Base-by-base conservation (phyloP, 106 monocot genomes). In the Platanthera guangdongensis region DNA sequence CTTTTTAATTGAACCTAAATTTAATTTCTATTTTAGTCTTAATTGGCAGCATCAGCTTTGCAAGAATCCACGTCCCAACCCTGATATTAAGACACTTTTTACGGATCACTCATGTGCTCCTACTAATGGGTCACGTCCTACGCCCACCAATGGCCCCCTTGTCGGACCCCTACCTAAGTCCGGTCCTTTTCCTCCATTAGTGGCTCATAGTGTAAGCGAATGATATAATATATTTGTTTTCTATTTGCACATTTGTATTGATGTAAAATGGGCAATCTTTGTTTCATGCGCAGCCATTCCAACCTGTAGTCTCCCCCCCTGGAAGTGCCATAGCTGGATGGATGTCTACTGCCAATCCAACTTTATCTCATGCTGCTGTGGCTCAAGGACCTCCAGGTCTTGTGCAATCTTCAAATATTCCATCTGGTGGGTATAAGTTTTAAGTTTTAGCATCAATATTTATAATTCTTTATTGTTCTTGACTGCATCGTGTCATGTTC, bases 11-110 rank as follows among this genome's bases (percentile, higher is more conserved):
- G 67, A 67, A 39, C 32, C 32, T 39, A 13, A 67, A 15, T 48
- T 47, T 72, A 69, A 57, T 47, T 68, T 53, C 4, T 32, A 63
- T 85, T 60, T 28, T 77, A 96, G 91, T 85, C 87, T 97, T 73
- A 97, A 97, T 73, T 97, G 97, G 97, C 97, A 97, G 80, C 97
- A 97, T 88, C 97, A 97, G 75, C 89, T 94, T 78, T 97, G 97
- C 86, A 97, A 97, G 84, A 97, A 94, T 51, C 97, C 97, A 30
- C 91, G 94, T 7, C 77, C 93, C 32, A 97, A 97, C 75, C 97
- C 94, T 79, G 97, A 97, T 69, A 97, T 97, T 32, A 97, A 97
- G 72, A 97, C 97, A 48, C 93, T 97, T 9, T 97, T 97, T 63
- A 84, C 82, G 69, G 97, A 97, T 82, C 97, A 97, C 81, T 87